phyloP scores from a whole-genome alignment of 1,284 basidiomycete species.

The Agroathelia rolfsii region DNA sequence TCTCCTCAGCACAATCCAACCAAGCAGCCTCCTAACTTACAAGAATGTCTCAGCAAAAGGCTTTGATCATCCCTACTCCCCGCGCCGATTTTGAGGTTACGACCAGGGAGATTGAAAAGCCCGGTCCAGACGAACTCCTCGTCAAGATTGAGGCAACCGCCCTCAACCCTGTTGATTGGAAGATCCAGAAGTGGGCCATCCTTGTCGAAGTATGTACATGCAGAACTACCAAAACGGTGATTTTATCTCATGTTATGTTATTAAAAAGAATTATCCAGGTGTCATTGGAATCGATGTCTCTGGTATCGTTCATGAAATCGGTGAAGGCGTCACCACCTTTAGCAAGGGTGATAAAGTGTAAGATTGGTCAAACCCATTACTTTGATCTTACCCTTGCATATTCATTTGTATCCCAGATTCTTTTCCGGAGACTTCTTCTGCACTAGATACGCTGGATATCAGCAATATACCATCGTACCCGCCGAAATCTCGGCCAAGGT shows the following conservation, averaged over 20 bases:
- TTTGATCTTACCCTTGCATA: too few relatives aligned
- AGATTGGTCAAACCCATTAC: neutral
- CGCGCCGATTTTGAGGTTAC: neutral
- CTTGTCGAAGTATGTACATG: slow-evolving; percentile 13
- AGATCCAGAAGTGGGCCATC: slow-evolving; percentile 1
- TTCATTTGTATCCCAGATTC: too few relatives aligned
- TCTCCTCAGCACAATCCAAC: too few relatives aligned
- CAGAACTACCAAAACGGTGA: neutral
- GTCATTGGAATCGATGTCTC: slow-evolving; percentile 25
- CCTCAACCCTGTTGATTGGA: slow-evolving; percentile 1
- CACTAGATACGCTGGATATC: too few relatives aligned
- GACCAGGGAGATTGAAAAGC: neutral
- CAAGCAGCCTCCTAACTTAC: too few relatives aligned
- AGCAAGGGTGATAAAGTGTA: slow-evolving; percentile 24
- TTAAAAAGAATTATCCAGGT: slow-evolving; percentile 9
- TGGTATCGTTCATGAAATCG: slow-evolving; percentile 22
- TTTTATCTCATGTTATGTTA: neutral
- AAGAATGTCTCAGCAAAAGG: neutral
- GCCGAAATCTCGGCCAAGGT: too few relatives aligned
- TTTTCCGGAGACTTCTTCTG: too few relatives aligned
- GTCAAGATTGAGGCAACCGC: neutral
- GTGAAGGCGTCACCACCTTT: slow-evolving; percentile 16
- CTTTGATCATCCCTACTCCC: neutral
- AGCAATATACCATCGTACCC: too few relatives aligned
- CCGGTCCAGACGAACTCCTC: neutral